A percentile compares a stretch with the other conserved stretches of the same genome.
Evolutionary conservation across 306 rosid species (phyloP).

Genomic region (Gastrolobium bilobum): DNA sequence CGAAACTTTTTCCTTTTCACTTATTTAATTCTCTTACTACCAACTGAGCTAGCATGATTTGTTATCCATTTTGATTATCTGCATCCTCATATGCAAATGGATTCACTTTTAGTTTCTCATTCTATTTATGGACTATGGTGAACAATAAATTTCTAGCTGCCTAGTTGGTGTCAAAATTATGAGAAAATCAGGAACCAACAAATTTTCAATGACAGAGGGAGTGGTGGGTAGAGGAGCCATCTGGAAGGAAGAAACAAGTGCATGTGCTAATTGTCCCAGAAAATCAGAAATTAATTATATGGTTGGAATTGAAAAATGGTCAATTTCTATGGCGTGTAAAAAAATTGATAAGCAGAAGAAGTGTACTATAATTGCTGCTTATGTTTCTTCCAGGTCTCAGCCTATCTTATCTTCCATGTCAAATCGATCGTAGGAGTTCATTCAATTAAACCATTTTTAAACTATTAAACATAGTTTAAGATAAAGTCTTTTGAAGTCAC

Average conservation of each 20-base stretch:
- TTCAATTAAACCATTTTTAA: neutral
- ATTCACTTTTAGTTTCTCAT: neutral
- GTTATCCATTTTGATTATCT: neutral
- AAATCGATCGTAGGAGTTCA: neutral
- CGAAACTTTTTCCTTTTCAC: too few species aligned
- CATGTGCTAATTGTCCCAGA: constrained; percentile 36
- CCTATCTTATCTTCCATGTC: neutral
- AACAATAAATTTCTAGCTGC: neutral
- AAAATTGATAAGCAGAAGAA: neutral
- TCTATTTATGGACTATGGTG: neutral
- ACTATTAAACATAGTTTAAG: neutral
- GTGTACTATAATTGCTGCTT: neutral
- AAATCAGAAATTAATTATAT: neutral
- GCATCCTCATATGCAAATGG: neutral
- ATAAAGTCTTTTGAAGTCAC: neutral
- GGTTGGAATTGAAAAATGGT: neutral
- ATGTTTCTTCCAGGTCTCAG: neutral
- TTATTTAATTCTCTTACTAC: too few species aligned
- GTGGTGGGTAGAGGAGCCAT: neutral
- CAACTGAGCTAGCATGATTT: too few species aligned
- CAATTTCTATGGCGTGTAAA: too few species aligned
- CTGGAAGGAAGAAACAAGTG: constrained; percentile 2
- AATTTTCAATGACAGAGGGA: neutral
- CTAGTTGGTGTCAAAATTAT: neutral
- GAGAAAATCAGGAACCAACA: neutral